Evolutionary conservation across 495 filamentous ascomycete genomes (phyloP), one percentile per base, ranked within the genome.

Genomic region (Letharia columbiana): DNA sequence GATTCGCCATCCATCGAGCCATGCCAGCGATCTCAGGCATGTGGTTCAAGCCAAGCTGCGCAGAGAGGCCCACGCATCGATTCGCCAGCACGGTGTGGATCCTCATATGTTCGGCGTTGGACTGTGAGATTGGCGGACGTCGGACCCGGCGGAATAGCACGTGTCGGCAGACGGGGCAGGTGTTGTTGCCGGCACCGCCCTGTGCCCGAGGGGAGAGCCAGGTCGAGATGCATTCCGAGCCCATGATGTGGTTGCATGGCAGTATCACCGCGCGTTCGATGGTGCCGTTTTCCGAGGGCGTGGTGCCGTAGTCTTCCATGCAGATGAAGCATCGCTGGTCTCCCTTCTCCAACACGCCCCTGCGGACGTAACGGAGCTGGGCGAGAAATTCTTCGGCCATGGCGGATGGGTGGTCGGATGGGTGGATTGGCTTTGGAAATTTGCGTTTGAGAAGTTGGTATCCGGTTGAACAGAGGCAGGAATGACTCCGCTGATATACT

Each of bases 301-400:
- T 5, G 54, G 54, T 57, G 54, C 33, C 54, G 33, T 57, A 57
- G 33, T 35, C 33, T 57, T 57, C 54, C 15, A 57, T 37, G 54
- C 54, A 57, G 31, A 57, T 57, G 54, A 17, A 37, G 54, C 54
- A 57, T 4, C 9, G 13, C 54, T 57, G 54, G 8, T 57, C 54
- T 37, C 20, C 31, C 39, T 35, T 57, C 2, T 6, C 13, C 1
- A 57, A 8, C 0, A 37, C 3, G 17, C 31, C 33, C 9, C 15
- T 18, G 54, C 31, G 0, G 54, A 57, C 17, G 2, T 6, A 5
- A 17, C 15, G 54, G 33, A 57, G 54, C 6, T 18, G 33, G 15
- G 13, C 1, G 33, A 57, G 54, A 8, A 57, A 57, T 9, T 13
- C 17, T 35, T 35, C 13, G 31, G 54, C 54, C 54, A 57, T 57